These are phyloP conservation scores for Aspergillus kassunensis DNA, from an alignment of 495 filamentous ascomycete genomes.

Conservation along the genomic window DNA sequence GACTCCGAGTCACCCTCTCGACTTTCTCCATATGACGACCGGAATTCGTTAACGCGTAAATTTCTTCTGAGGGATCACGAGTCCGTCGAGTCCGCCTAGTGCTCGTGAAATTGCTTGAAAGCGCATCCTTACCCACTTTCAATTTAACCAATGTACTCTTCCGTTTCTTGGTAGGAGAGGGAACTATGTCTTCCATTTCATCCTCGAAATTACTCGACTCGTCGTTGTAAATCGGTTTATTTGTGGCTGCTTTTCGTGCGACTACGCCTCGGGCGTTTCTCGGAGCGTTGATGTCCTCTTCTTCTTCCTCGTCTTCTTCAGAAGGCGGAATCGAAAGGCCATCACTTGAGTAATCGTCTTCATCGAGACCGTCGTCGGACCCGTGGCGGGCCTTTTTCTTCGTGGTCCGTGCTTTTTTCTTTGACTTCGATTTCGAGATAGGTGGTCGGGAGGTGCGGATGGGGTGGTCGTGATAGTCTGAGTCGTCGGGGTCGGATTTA, in stretches of 20 bases:
- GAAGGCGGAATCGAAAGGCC: conserved; percentile 55
- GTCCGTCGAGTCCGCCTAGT: conserved; percentile 56
- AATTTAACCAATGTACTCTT: conserved; percentile 37
- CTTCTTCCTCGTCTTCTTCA: conserved; percentile 58
- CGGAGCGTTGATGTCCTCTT: conserved; percentile 59
- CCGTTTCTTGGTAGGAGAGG: conserved; percentile 32
- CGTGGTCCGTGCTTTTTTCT: conserved; percentile 41
- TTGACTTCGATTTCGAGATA: conserved; percentile 37
- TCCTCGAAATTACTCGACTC: conserved; percentile 27
- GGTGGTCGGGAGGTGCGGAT: conserved; percentile 31
- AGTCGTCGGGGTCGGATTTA: conserved; percentile 81
- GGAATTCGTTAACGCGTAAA: conserved; percentile 68
- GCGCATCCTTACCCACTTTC: conserved; percentile 39
- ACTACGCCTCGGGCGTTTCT: conserved; percentile 66
- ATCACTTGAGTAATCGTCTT: conserved; percentile 58
- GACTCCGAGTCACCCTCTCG: conserved; percentile 59
- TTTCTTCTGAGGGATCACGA: conserved; percentile 55
- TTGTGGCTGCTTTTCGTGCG: conserved; percentile 58
- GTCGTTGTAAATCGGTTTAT: conserved; percentile 36
- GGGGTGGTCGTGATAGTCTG: conserved; percentile 59
- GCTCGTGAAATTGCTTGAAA: conserved; percentile 19
- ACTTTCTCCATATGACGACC: conserved; percentile 65
- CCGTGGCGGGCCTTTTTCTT: conserved; percentile 51
- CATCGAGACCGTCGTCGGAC: conserved; percentile 62
- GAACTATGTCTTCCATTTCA: conserved; percentile 34